These are phyloP conservation scores for Hippophae gyantsensis DNA, from an alignment of 306 rosid species.

Conservation along the genomic window DNA sequence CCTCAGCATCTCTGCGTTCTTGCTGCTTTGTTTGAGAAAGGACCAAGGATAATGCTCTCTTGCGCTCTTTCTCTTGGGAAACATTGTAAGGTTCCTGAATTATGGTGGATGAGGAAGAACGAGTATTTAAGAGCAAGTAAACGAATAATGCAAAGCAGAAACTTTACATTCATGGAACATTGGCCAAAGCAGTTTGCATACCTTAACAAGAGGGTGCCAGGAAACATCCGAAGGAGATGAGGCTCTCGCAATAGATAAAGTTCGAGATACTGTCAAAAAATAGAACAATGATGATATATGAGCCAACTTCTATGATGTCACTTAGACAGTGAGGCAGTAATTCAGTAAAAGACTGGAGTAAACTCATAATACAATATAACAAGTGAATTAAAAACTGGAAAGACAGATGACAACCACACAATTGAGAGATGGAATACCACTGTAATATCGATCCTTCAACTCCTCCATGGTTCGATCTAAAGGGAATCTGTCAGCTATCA, in stretches of 20 bases:
- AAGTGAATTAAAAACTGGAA: slow-evolving; percentile 5
- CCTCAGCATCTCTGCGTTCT: slow-evolving; percentile 87
- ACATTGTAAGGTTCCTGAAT: slow-evolving; percentile 73
- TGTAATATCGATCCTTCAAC: slow-evolving; percentile 83
- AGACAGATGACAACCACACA: slow-evolving; percentile 9
- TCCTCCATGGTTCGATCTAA: slow-evolving; percentile 78
- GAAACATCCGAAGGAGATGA: slow-evolving; percentile 53
- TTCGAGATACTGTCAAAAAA: slow-evolving; percentile 46
- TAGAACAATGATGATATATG: slow-evolving; percentile 2
- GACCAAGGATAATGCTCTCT: slow-evolving; percentile 82
- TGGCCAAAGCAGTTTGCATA: slow-evolving; percentile 18
- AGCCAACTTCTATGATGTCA: slow-evolving; percentile 14
- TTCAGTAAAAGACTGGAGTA: too few species aligned
- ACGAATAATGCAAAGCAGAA: background rate
- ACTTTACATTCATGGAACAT: slow-evolving; percentile 1
- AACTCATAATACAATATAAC: background rate
- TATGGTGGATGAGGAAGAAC: slow-evolving; percentile 8
- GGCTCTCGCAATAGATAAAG: slow-evolving; percentile 60
- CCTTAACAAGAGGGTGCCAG: slow-evolving; percentile 69
- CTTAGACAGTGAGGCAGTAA: background rate
- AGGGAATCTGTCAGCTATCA: slow-evolving; percentile 84
- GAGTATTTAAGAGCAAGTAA: slow-evolving; percentile 9
- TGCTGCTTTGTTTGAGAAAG: slow-evolving; percentile 93
- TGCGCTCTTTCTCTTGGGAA: slow-evolving; percentile 74
- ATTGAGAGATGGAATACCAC: slow-evolving; percentile 42